Evolutionary conservation across 768 basidiomycete genomes (phyloP).

Genomic region (Pisolithus sp.): DNA sequence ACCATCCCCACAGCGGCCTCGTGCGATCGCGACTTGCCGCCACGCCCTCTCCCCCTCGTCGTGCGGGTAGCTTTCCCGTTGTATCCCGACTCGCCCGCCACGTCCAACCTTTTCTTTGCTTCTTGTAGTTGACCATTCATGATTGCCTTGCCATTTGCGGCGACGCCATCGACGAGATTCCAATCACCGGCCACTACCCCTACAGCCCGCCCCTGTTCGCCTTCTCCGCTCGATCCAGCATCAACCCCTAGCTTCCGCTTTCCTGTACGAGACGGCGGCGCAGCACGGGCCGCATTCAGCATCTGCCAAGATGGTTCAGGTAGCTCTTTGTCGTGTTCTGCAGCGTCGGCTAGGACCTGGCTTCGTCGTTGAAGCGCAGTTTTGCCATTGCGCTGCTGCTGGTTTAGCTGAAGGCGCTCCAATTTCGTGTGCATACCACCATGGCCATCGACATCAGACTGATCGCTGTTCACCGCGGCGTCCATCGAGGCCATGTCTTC

Average conservation of each 20-base stretch:
- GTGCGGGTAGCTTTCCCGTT: slow-evolving; percentile 10
- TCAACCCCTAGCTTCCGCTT: slow-evolving; percentile 34
- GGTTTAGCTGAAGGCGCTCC: slow-evolving; percentile 28
- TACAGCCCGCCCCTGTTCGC: slow-evolving; percentile 5
- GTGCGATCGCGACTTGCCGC: slow-evolving; percentile 15
- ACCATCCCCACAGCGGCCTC: slow-evolving; percentile 22
- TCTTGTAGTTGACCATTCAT: neutral
- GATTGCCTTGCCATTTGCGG: neutral
- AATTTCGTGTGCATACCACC: slow-evolving; percentile 27
- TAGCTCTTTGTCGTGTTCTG: slow-evolving; percentile 33
- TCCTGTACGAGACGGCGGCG: slow-evolving; percentile 18
- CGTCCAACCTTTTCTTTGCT: neutral
- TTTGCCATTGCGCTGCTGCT: slow-evolving; percentile 4
- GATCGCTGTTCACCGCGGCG: slow-evolving; percentile 9
- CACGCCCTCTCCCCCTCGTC: slow-evolving; percentile 16
- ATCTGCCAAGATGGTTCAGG: slow-evolving; percentile 55
- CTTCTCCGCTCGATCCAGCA: slow-evolving; percentile 21
- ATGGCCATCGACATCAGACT: slow-evolving; percentile 10
- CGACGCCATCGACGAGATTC: neutral
- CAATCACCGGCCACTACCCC: neutral
- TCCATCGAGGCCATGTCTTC: slow-evolving; percentile 12
- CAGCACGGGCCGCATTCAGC: slow-evolving; percentile 29
- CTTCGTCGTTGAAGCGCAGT: slow-evolving; percentile 39
- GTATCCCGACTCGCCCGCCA: neutral
- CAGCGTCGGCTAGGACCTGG: slow-evolving; percentile 41